A percentile compares a stretch with the other conserved stretches of the same genome.
Conservation (phyloP, 768 basidiomycete genomes). For the Lactifluus hygrophoroides region DNA sequence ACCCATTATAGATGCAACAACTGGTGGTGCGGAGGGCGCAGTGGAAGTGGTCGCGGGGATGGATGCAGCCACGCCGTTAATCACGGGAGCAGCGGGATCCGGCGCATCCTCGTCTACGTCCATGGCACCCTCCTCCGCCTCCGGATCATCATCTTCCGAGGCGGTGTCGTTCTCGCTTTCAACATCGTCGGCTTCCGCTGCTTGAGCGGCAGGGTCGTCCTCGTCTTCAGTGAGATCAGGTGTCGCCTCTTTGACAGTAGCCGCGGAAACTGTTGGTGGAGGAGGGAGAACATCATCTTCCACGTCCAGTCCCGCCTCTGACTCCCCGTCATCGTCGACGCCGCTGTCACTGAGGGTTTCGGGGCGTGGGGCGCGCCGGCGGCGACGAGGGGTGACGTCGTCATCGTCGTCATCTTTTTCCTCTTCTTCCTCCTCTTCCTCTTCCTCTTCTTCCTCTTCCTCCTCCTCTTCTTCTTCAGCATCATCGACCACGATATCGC, state of each 20-base stretch:
- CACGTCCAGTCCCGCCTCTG: constrained; percentile 17
- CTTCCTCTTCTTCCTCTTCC: too few species aligned
- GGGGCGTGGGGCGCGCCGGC: constrained; percentile 7
- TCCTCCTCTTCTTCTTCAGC: constrained; percentile 23
- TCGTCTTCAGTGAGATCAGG: constrained; percentile 30
- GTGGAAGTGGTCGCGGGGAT: constrained; percentile 22
- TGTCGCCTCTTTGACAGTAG: constrained; percentile 21
- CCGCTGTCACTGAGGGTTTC: constrained; percentile 17
- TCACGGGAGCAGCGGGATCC: constrained; percentile 4
- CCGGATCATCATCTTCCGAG: constrained; percentile 23
- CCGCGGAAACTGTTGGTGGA: constrained; percentile 17
- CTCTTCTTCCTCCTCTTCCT: constrained; percentile 22
- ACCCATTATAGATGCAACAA: constrained; percentile 14
- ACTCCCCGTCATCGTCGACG: constrained; percentile 22
- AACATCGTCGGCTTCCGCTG: constrained; percentile 19
- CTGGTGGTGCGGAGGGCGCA: neutral
- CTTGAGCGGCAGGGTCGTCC: constrained; percentile 27
- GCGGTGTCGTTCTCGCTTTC: constrained; percentile 20
- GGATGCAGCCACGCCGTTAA: constrained; percentile 11
- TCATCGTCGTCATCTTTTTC: constrained; percentile 12
- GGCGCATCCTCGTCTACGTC: constrained; percentile 28
- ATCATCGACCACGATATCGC: constrained; percentile 18
- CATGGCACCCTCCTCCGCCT: constrained; percentile 22
- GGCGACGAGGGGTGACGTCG: constrained; percentile 17
- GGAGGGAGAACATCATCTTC: constrained; percentile 34